Conservation (phyloP, 2,329 filamentous ascomycete genomes). For the Fusarium caatingaense region DNA sequence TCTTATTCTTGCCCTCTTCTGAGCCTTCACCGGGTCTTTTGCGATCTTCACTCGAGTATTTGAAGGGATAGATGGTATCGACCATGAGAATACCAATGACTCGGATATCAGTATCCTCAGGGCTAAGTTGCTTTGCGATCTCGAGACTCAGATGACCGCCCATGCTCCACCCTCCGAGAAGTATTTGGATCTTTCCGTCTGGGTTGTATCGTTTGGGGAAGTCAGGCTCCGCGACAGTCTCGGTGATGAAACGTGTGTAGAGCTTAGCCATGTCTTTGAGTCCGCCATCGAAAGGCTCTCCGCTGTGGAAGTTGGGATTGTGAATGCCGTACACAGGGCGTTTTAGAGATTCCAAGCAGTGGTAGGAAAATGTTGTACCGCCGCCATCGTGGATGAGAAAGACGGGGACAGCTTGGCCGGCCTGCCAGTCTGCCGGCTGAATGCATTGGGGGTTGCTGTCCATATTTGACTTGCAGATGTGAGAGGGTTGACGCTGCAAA, state of each 20-base stretch:
- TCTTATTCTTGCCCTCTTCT: slow-evolving; percentile 50
- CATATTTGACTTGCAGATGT: slow-evolving; percentile 20
- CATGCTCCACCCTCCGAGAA: slow-evolving; percentile 68
- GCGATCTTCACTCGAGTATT: slow-evolving; percentile 29
- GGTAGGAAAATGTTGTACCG: slow-evolving; percentile 69
- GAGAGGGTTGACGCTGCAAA: not conserved
- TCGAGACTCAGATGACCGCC: slow-evolving; percentile 65
- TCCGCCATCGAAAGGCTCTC: slow-evolving; percentile 61
- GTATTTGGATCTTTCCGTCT: slow-evolving; percentile 52
- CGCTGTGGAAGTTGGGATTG: slow-evolving; percentile 64
- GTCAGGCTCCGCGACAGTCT: slow-evolving; percentile 47
- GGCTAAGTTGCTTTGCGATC: slow-evolving; percentile 58
- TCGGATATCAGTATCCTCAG: slow-evolving; percentile 52
- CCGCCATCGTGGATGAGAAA: slow-evolving; percentile 71
- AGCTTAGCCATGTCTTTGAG: slow-evolving; percentile 65
- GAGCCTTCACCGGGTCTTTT: slow-evolving; percentile 33
- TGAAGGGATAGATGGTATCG: slow-evolving; percentile 58
- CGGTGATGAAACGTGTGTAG: slow-evolving; percentile 61
- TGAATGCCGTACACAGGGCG: slow-evolving; percentile 65
- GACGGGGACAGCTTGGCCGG: slow-evolving; percentile 55
- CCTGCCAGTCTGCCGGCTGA: slow-evolving; percentile 50
- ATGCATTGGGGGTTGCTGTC: slow-evolving; percentile 49
- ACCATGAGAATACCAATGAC: slow-evolving; percentile 65
- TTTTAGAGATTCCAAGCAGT: slow-evolving; percentile 61
- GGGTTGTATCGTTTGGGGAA: slow-evolving; percentile 46